A percentile compares a stretch with the other conserved stretches of the same genome.
Conservation (phyloP, 768 basidiomycete species). For the Pisolithus microcarpus region DNA sequence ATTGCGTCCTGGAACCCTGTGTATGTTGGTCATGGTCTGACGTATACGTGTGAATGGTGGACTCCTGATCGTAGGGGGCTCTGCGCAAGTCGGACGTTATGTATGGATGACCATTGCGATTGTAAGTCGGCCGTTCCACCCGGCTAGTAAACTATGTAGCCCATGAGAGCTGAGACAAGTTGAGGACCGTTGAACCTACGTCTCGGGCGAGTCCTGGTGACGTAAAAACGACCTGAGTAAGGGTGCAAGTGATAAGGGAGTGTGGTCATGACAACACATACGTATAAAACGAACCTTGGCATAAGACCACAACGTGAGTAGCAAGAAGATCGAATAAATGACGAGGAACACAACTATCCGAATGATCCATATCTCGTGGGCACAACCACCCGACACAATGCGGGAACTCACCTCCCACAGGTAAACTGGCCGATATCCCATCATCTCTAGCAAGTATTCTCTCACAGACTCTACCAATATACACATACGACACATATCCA, state of each 20-base stretch:
- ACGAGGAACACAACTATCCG: constrained; percentile 57
- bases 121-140: constrained; percentile 17
- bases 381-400: background rate
- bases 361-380: constrained; percentile 1
- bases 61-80: constrained; percentile 21
- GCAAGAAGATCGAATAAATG: constrained; percentile 52
- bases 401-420: constrained; percentile 58
- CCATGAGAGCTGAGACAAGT: background rate
- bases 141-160: constrained; percentile 19
- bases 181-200: constrained; percentile 34
- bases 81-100: constrained; percentile 21
- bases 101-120: constrained; percentile 9
- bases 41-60: constrained; percentile 8
- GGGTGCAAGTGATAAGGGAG: background rate
- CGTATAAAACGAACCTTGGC: constrained; percentile 42
- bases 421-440: constrained; percentile 40
- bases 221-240: constrained; percentile 50
- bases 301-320: constrained; percentile 81
- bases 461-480: constrained; percentile 62
- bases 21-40: constrained; percentile 6
- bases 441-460: constrained; percentile 53
- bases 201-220: constrained; percentile 64
- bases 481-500: constrained; percentile 70
- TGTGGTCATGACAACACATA: background rate
- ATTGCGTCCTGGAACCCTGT: constrained; percentile 5